phyloP scores from a whole-genome alignment of 139 green algal genomes.

The Coelastrella sp. region DNA sequence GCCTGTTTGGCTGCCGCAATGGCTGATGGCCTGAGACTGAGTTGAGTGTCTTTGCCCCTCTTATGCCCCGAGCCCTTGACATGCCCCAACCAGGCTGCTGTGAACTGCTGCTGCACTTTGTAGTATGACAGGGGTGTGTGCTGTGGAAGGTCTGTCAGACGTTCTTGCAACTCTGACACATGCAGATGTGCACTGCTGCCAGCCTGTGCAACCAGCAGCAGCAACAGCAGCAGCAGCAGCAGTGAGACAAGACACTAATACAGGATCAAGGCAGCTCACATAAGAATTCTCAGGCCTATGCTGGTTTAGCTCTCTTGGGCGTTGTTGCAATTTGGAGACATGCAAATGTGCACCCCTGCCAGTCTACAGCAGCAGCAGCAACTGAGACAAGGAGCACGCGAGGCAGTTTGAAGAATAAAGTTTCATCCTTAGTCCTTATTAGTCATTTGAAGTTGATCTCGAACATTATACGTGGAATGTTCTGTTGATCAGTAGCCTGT shows the following conservation, averaged over 20 bases:
- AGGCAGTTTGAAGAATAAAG: background rate
- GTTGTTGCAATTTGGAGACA: constrained; percentile 9
- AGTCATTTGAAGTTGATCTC: no score
- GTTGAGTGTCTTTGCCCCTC: constrained; percentile 24
- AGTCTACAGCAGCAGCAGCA: constrained; percentile 25
- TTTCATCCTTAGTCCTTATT: no score
- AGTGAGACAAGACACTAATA: no score
- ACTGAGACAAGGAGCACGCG: background rate
- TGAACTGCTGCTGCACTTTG: constrained; percentile 42
- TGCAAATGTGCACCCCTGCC: constrained; percentile 32
- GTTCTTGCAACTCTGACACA: no score
- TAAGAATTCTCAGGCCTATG: constrained; percentile 23
- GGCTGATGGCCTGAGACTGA: constrained; percentile 41
- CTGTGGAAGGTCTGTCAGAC: background rate
- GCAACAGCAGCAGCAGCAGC: no score
- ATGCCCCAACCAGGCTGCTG: background rate
- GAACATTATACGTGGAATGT: background rate
- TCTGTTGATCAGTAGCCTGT: constrained; percentile 38
- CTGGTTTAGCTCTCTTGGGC: background rate
- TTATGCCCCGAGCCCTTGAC: background rate
- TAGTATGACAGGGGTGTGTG: constrained; percentile 52
- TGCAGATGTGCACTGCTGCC: no score
- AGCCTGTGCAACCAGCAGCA: no score
- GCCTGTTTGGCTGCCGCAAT: constrained; percentile 44
- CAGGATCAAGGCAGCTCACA: no score